phyloP scores from a whole-genome alignment of 1,284 basidiomycete species.

The Cutaneotrichosporon cyanovorans region DNA sequence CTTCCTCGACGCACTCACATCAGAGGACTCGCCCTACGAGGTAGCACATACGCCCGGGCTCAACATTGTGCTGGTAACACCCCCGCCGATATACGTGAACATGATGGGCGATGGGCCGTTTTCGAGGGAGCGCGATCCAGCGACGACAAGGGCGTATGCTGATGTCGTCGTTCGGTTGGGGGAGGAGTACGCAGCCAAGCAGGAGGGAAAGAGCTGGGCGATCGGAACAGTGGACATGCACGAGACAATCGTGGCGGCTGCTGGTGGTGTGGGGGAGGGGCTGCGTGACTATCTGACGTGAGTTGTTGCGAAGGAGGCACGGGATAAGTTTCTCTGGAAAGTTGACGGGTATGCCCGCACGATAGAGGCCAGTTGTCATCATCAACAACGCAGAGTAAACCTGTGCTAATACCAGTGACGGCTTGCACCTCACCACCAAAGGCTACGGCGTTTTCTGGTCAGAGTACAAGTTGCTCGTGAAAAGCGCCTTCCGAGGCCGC shows the following conservation, averaged over 20 bases:
- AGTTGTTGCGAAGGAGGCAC: not conserved
- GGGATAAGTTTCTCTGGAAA: no score
- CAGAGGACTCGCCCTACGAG: constrained; percentile 14
- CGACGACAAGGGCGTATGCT: constrained; percentile 57
- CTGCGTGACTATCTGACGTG: constrained; percentile 37
- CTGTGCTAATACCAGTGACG: constrained; percentile 50
- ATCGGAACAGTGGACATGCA: constrained; percentile 64
- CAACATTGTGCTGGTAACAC: constrained; percentile 65
- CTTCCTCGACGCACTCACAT: constrained; percentile 22
- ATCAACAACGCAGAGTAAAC: no score
- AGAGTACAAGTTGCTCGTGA: constrained; percentile 56
- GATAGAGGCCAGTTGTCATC: not conserved
- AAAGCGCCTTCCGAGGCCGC: constrained; percentile 47
- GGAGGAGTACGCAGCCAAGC: constrained; percentile 42
- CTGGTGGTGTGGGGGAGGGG: constrained; percentile 51
- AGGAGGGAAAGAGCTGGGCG: constrained; percentile 9
- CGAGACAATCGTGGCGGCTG: constrained; percentile 52
- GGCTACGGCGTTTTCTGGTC: constrained; percentile 69
- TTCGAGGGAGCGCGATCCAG: constrained; percentile 52
- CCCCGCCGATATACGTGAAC: constrained; percentile 65
- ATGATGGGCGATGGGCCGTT: constrained; percentile 30
- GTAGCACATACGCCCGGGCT: constrained; percentile 18
- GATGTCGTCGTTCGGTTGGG: constrained; percentile 60
- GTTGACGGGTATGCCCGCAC: no score
- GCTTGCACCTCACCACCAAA: constrained; percentile 63